phyloP scores from a whole-genome alignment of 768 basidiomycete species.

The Tremella fuciformis region DNA sequence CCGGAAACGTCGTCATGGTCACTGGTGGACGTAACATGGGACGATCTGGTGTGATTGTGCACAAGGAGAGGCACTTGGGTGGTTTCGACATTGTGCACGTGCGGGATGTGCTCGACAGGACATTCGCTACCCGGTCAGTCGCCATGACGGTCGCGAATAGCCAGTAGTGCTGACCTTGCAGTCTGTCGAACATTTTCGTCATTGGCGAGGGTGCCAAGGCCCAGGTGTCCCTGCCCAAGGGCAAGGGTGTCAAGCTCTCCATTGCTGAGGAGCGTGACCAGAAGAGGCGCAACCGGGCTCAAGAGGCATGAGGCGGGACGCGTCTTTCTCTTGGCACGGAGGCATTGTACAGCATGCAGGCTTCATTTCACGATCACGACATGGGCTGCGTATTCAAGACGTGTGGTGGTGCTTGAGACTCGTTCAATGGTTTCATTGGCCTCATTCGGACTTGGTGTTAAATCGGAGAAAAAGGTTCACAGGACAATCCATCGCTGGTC shows the following conservation, averaged over 20 bases:
- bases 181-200: constrained; percentile 95
- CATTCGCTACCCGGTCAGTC: constrained; percentile 89
- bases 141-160: too few relatives aligned
- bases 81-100: constrained; percentile 99
- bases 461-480: too few relatives aligned
- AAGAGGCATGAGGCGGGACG: constrained; percentile 44
- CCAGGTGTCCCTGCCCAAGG: constrained; percentile 94
- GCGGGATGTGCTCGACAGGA: constrained; percentile 89
- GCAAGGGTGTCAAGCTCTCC: constrained; percentile 95
- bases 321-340: not conserved
- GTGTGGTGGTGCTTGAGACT: too few relatives aligned
- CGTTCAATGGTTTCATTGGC: too few relatives aligned
- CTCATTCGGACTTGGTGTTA: too few relatives aligned
- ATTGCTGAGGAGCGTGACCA: constrained; percentile 84
- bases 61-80: constrained; percentile 95
- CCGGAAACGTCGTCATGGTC: constrained; percentile 93
- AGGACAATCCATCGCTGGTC: too few relatives aligned
- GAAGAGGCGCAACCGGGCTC: constrained; percentile 59
- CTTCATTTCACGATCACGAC: not conserved
- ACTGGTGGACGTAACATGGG: constrained; percentile 99
- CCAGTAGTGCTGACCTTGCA: constrained; percentile 45
- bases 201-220: constrained; percentile 94
- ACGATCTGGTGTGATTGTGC: constrained; percentile 89
- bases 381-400: too few relatives aligned
- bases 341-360: constrained; percentile 8